Conservation (phyloP, 2,329 filamentous ascomycete genomes). For the Pseudogymnoascus sp. region DNA sequence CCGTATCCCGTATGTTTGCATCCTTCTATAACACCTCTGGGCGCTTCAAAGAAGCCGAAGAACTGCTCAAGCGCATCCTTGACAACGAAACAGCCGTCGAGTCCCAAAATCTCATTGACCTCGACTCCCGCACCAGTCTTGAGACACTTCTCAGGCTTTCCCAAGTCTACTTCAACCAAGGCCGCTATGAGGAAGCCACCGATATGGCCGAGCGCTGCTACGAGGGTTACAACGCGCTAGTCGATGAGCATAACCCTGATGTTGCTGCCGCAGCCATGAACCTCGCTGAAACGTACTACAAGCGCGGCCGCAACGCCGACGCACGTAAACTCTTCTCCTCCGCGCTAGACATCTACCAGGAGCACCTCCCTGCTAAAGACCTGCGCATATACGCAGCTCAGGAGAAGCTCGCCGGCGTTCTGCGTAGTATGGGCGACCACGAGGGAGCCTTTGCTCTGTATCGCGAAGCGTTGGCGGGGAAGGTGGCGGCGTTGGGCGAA, state of each 20-base stretch:
- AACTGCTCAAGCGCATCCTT: neutral
- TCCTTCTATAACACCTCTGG: neutral
- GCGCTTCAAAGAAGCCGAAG: neutral
- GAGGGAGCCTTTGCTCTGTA: neutral
- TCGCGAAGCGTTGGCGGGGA: neutral
- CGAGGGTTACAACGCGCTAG: neutral
- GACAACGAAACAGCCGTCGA: neutral
- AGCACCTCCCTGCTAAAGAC: neutral
- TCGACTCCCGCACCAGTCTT: neutral
- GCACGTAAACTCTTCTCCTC: slow-evolving; percentile 4
- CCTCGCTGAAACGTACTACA: neutral
- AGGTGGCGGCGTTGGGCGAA: neutral
- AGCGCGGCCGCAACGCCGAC: neutral
- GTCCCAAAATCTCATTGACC: slow-evolving; percentile 8
- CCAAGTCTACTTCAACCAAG: neutral
- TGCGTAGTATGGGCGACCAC: neutral
- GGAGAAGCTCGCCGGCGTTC: neutral
- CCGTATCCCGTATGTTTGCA: neutral
- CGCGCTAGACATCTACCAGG: neutral
- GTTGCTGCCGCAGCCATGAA: neutral
- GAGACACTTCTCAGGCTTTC: neutral
- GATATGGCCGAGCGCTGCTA: neutral
- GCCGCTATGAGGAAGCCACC: slow-evolving; percentile 10
- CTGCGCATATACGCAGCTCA: neutral
- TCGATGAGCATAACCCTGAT: neutral